Percentiles rank a stretch among this genome's conserved stretches.
Evolutionary conservation across 2,329 filamentous ascomycete species (phyloP).

Genomic region (Gremmenia infestans): DNA sequence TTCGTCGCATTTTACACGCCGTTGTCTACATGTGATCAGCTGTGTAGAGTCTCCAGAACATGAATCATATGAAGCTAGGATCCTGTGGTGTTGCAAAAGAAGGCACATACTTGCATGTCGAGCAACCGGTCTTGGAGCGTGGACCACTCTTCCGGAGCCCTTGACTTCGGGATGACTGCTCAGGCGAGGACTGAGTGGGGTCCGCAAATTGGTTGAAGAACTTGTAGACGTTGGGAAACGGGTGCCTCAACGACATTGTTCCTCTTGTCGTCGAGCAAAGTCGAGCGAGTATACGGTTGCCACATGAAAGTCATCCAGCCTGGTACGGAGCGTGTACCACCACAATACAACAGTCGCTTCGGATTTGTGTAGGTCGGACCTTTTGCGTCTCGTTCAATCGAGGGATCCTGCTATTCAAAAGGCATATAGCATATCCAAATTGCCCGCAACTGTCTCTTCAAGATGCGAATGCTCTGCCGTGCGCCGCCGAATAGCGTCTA

Average conservation of each 20-base stretch:
- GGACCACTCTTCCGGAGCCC: conserved; percentile 32
- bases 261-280: conserved; percentile 15
- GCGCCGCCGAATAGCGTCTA: conserved; percentile 17
- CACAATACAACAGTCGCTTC: neutral
- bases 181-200: conserved; percentile 28
- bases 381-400: neutral
- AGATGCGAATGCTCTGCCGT: conserved; percentile 11
- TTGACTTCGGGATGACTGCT: conserved; percentile 30
- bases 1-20: conserved; percentile 33
- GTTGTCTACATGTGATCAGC: conserved; percentile 25
- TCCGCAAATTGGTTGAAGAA: conserved; percentile 32
- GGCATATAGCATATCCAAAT: conserved; percentile 6
- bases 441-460: conserved; percentile 2
- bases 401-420: conserved; percentile 7
- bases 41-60: neutral
- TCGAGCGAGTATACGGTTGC: conserved; percentile 8
- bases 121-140: conserved; percentile 31
- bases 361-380: neutral
- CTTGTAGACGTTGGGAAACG: conserved; percentile 32
- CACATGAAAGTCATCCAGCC: conserved; percentile 12
- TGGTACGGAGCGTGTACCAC: conserved; percentile 1
- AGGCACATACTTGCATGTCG: conserved; percentile 31
- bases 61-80: neutral
- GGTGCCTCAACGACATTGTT: conserved; percentile 30
- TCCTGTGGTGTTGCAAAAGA: conserved; percentile 1